Conservation (phyloP, 1,139 yeast species). For the Oligophagozyma castellii region DNA sequence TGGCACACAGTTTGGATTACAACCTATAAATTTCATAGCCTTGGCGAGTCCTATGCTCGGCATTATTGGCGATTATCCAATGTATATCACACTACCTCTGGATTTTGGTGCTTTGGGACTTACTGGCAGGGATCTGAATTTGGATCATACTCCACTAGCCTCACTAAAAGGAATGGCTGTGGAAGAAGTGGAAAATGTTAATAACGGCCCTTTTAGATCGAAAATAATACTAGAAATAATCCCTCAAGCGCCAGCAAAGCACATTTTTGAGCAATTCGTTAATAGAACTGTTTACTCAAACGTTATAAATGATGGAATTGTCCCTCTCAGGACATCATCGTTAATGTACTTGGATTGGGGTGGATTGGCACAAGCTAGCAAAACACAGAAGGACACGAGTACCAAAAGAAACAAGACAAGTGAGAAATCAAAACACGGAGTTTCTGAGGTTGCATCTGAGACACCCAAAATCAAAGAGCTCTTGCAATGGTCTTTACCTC, state of each 20-base stretch:
- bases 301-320: slow-evolving; percentile 46
- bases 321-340: slow-evolving; percentile 46
- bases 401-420: background rate
- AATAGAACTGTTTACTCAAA: slow-evolving; percentile 46
- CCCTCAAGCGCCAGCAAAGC: slow-evolving; percentile 41
- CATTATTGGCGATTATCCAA: slow-evolving; percentile 46
- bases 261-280: slow-evolving; percentile 32
- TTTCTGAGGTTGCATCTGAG: slow-evolving; percentile 27
- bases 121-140: slow-evolving; percentile 50
- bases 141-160: slow-evolving; percentile 24
- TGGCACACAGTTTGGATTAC: slow-evolving; percentile 24
- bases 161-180: slow-evolving; percentile 16
- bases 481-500: slow-evolving; percentile 16
- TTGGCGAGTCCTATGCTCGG: slow-evolving; percentile 53
- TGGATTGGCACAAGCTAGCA: slow-evolving; percentile 35
- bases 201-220: slow-evolving; percentile 2
- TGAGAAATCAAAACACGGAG: slow-evolving; percentile 2
- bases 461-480: slow-evolving; percentile 16
- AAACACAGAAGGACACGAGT: slow-evolving; percentile 1
- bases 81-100: slow-evolving; percentile 41
- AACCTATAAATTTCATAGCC: slow-evolving; percentile 43
- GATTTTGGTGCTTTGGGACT: slow-evolving; percentile 51
- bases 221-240: slow-evolving; percentile 40
- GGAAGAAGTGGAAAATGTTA: slow-evolving; percentile 5
- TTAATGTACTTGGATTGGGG: slow-evolving; percentile 44